Evolutionary conservation across 805 yeast species (phyloP).

Genomic region (Myxozyma melibiosi): DNA sequence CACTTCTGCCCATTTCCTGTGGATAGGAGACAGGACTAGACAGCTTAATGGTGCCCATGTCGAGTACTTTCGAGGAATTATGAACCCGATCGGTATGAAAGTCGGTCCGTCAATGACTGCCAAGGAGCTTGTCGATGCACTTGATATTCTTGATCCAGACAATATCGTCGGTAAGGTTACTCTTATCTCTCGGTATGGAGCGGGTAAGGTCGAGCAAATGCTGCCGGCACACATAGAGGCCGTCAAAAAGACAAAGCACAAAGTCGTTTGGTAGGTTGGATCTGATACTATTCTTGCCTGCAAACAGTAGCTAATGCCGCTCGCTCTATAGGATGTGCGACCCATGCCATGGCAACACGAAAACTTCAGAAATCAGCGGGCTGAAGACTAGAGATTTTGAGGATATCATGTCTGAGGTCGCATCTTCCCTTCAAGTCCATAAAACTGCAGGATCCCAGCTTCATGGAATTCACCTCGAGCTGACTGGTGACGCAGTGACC

Average conservation of each 20-base stretch:
- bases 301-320: background rate
- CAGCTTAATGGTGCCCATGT: slow-evolving; percentile 52
- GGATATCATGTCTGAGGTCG: slow-evolving; percentile 46
- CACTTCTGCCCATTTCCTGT: slow-evolving; percentile 48
- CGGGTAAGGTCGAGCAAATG: slow-evolving; percentile 41
- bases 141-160: slow-evolving; percentile 47
- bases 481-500: slow-evolving; percentile 50
- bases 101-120: slow-evolving; percentile 49
- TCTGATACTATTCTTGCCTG: background rate
- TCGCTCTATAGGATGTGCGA: slow-evolving; percentile 41
- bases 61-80: slow-evolving; percentile 48
- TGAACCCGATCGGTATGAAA: slow-evolving; percentile 49
- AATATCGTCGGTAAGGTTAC: slow-evolving; percentile 46
- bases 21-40: slow-evolving; percentile 51
- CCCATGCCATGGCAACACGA: slow-evolving; percentile 51
- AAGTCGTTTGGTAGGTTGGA: slow-evolving; percentile 47
- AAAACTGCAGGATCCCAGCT: slow-evolving; percentile 40
- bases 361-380: slow-evolving; percentile 44
- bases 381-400: slow-evolving; percentile 49
- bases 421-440: slow-evolving; percentile 45
- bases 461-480: slow-evolving; percentile 48
- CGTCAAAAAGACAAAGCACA: slow-evolving; percentile 44
- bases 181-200: slow-evolving; percentile 48
- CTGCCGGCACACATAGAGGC: slow-evolving; percentile 48
- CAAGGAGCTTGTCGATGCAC: slow-evolving; percentile 43